Evolutionary conservation across 345 rosid species (phyloP), one percentile per base, ranked within the genome.

Genomic region (Populus euphratica): DNA sequence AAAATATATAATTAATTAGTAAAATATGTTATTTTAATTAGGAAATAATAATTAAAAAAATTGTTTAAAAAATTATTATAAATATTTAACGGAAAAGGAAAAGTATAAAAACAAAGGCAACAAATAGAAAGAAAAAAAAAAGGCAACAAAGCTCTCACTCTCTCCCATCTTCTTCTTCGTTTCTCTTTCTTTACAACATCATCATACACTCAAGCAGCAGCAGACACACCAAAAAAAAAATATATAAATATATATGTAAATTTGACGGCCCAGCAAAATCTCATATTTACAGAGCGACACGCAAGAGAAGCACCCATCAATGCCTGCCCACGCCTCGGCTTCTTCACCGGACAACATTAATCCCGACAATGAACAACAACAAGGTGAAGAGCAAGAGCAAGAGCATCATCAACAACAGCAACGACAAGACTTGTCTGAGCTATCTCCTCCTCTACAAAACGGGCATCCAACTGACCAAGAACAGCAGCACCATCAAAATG

Each of bases 251-350:
- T 21, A 56, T 54, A 21, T 33, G 36, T 33, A 0, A n/a, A 56
- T n/a, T n/a, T n/a, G n/a, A 59, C 27, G 63, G 10, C 11, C 29
- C 63, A 59, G n/a, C 63, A 59, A 59, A 59, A n/a, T 59, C 29
- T n/a, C 29, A n/a, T 59, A 59, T n/a, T n/a, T n/a, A 59, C 63
- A 59, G 63, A 59, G 63, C n/a, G 29, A 59, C 63, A 59, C 14
- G 1, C 13, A 59, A 23, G 63, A 10, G 54, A 39, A 33, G 62
- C 50, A 44, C 54, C 72, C 76, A 68, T 44, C 86, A 92, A 94
- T 94, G 98, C 98, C 97, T 74, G 84, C 96, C n/a, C 88, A 90
- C 6, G 8, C 5, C 29, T 25, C 63, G 90, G 88, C 84, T 79
- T 71, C 88, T 56, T 79, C 86, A 74, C 82, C 89, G 29, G 93